Conservation (phyloP, 2,329 filamentous ascomycete species). For the Fusarium neocosmosporiellum region DNA sequence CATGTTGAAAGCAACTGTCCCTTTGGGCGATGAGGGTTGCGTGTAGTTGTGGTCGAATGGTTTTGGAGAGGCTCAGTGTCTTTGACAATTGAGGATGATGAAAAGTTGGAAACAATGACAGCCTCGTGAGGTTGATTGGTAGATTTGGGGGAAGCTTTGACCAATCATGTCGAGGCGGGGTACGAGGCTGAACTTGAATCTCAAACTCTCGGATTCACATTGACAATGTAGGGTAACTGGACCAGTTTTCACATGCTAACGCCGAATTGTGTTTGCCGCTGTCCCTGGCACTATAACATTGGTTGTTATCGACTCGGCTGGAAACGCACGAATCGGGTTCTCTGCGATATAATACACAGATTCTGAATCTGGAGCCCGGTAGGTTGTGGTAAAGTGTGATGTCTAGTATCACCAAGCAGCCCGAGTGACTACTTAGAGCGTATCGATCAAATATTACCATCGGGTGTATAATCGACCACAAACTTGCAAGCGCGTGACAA, state of each 20-base stretch:
- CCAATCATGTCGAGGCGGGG: constrained; percentile 20
- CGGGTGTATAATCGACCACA: not conserved
- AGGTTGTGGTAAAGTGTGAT: not conserved
- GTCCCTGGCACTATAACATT: not conserved
- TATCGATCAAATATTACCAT: not conserved
- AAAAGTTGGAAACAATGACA: constrained; percentile 43
- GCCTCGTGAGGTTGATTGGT: constrained; percentile 36
- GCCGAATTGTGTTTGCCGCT: not conserved
- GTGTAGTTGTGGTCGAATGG: not conserved
- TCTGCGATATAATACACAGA: not conserved
- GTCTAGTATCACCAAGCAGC: not conserved
- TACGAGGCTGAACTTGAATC: constrained; percentile 31
- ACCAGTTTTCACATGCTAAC: not conserved
- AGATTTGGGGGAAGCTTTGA: not conserved
- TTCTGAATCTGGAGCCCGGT: not conserved
- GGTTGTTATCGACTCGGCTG: not conserved
- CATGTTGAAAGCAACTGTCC: constrained; percentile 32
- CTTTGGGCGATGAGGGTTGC: not conserved
- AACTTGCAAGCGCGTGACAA: not conserved
- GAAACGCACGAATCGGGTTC: not conserved
- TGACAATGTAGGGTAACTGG: constrained; percentile 10
- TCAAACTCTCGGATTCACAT: not conserved
- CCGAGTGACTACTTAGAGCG: not conserved
- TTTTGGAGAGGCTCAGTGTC: not conserved
- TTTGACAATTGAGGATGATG: constrained; percentile 17